Evolutionary conservation across 2,329 filamentous ascomycete genomes (phyloP).

Genomic region (Fusarium citri): DNA sequence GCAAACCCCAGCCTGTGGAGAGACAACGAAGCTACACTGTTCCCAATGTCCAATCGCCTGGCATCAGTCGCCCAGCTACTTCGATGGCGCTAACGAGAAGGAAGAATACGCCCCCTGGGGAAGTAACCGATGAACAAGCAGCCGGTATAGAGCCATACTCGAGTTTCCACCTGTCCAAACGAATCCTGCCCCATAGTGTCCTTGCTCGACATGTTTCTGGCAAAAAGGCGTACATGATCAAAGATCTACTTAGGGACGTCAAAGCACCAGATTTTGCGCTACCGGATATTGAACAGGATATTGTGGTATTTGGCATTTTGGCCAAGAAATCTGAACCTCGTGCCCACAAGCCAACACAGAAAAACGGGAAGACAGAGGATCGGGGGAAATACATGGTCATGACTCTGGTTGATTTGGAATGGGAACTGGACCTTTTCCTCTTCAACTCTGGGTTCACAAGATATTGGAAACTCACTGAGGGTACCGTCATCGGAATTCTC

Average conservation of each 20-base stretch:
- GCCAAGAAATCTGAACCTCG: conserved; percentile 88
- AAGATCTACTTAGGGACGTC: conserved; percentile 82
- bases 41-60: conserved; percentile 47
- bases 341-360: conserved; percentile 61
- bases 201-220: conserved; percentile 81
- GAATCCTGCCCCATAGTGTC: conserved; percentile 83
- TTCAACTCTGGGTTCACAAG: conserved; percentile 91
- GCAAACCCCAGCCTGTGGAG: conserved; percentile 45
- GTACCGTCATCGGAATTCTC: conserved; percentile 91
- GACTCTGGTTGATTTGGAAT: conserved; percentile 86
- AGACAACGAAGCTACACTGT: conserved; percentile 59
- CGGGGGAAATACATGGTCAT: conserved; percentile 93
- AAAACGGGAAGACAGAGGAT: conserved; percentile 64
- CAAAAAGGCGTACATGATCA: conserved; percentile 82
- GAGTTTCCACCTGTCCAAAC: conserved; percentile 81
- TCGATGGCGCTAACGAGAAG: conserved; percentile 17
- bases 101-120: conserved; percentile 36
- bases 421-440: conserved; percentile 90
- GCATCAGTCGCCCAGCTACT: conserved; percentile 30
- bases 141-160: conserved; percentile 86
- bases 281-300: conserved; percentile 85
- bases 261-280: conserved; percentile 86
- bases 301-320: conserved; percentile 88
- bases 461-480: conserved; percentile 93
- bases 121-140: conserved; percentile 44